phyloP scores from a whole-genome alignment of 352 stramenopile genomes.

The Pythium biforme region DNA sequence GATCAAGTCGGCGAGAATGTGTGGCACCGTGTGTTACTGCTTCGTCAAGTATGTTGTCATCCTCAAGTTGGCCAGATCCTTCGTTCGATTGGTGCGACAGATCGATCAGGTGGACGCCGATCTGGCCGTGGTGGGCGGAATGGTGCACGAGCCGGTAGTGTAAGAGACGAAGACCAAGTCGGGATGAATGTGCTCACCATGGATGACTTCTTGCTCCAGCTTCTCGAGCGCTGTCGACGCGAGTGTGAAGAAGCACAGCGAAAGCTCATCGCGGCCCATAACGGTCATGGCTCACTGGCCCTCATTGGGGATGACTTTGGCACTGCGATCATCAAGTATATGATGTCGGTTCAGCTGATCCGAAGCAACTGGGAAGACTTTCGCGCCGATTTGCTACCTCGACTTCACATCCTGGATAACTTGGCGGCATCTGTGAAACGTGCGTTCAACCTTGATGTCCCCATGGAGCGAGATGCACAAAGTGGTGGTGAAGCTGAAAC shows the following conservation, averaged over 20 bases:
- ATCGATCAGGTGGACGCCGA: conserved; percentile 1
- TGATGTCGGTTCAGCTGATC: conserved; percentile 44
- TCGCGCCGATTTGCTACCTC: conserved; percentile 63
- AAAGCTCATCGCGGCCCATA: conserved; percentile 69
- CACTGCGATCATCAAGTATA: conserved; percentile 53
- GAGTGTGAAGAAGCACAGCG: conserved; percentile 85
- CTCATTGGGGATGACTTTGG: conserved; percentile 33
- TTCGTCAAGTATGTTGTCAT: conserved; percentile 92
- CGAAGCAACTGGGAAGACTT: conserved; percentile 58
- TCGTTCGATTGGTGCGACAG: conserved; percentile 11
- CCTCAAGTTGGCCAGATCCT: conserved; percentile 77
- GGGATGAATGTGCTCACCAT: conserved; percentile 61
- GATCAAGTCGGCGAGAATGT: conserved; percentile 41
- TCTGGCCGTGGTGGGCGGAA: not conserved
- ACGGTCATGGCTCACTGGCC: conserved; percentile 60
- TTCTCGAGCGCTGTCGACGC: conserved; percentile 61
- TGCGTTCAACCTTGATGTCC: conserved; percentile 20
- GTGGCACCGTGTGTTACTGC: conserved; percentile 66
- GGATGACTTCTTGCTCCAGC: conserved; percentile 70
- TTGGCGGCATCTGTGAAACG: conserved; percentile 36
- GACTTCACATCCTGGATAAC: conserved; percentile 71
- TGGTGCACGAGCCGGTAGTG: not conserved
- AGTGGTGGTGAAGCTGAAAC: not conserved
- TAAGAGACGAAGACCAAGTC: not conserved
- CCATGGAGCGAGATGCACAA: not conserved